Evolutionary conservation across 1,284 basidiomycete genomes (phyloP), one percentile per base, ranked within the genome.

Genomic region (Moesziomyces parantarcticus): DNA sequence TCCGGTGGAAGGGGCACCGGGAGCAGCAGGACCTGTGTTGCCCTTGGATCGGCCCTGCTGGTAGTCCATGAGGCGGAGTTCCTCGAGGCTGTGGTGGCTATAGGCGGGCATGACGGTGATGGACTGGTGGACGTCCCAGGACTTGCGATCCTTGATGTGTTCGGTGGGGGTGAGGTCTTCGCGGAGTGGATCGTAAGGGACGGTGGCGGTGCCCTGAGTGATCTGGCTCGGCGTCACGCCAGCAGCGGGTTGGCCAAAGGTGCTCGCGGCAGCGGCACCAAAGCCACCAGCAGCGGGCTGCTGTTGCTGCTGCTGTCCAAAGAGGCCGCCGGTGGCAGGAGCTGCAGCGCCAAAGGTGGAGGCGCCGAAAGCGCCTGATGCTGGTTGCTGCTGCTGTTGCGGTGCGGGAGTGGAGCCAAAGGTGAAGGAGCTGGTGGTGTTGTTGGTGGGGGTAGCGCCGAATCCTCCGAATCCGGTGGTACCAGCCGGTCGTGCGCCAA

Each of bases 61-160:
- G 46, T 77, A 77, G 65, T 79, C 77, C 67, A 76, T 75, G 26
- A 77, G 68, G 26, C 77, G 67, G 22, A 79, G 76, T 59, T 79
- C 77, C 44, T 79, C 77, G 20, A 72, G 54, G 66, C 77, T 79
- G 64, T 76, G 50, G 39, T 54, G 69, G 32, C 58, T 53, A 56
- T 79, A 79, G 14, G 75, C 77, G 11, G 77, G 77, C 75, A 79
- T 79, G 36, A 72, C 76, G 26, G 55, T 69, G 60, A 79, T 67
- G 34, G 77, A 67, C 52, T 79, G 77, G 51, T 79, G 75, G 1
- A 79, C 77, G n/a, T 79, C 77, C 58, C 67, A 80, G 26, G 50
- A 71, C 55, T 80, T 78, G 46, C 76, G 74, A 34, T 80, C 76
- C 48, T 76, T 66, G 52, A 77, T 75, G 51, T 63, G 70, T 40